Conservation (phyloP, 202 grass and related monocot genomes). For the Musa balbisiana region DNA sequence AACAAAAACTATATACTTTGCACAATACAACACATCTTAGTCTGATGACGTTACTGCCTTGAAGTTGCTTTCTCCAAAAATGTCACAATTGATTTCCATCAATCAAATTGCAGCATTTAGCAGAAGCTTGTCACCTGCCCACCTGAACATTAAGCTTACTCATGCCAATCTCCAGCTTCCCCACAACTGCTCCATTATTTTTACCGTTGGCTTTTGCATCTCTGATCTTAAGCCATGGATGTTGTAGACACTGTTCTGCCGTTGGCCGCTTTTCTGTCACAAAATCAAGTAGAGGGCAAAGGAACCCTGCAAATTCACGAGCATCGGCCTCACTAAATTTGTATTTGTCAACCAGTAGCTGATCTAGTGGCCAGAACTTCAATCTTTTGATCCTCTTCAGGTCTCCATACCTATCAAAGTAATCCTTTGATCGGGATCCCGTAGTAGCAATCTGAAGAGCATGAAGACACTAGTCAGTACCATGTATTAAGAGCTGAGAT, state of each 20-base stretch:
- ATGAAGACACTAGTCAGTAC: constrained; percentile 7
- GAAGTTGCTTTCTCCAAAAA: neutral
- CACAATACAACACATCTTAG: neutral
- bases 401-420: constrained; percentile 94
- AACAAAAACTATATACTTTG: neutral
- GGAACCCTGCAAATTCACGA: constrained; percentile 55
- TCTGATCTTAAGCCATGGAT: constrained; percentile 59
- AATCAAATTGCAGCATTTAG: neutral
- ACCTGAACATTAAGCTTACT: constrained; percentile 6
- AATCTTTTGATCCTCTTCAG: constrained; percentile 85
- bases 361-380: constrained; percentile 62
- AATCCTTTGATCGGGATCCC: constrained; percentile 77
- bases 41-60: neutral
- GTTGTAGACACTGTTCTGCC: constrained; percentile 61
- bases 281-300: constrained; percentile 79
- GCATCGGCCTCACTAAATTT: constrained; percentile 60
- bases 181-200: constrained; percentile 9
- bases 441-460: constrained; percentile 59
- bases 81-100: neutral
- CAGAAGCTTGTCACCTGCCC: neutral
- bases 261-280: constrained; percentile 78
- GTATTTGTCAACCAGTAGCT: constrained; percentile 72
- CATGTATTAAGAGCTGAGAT: neutral
- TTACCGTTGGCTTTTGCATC: neutral
- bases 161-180: constrained; percentile 15